Conservation (phyloP, 108 stramenopile genomes). For the Cylindrotheca closterium region DNA sequence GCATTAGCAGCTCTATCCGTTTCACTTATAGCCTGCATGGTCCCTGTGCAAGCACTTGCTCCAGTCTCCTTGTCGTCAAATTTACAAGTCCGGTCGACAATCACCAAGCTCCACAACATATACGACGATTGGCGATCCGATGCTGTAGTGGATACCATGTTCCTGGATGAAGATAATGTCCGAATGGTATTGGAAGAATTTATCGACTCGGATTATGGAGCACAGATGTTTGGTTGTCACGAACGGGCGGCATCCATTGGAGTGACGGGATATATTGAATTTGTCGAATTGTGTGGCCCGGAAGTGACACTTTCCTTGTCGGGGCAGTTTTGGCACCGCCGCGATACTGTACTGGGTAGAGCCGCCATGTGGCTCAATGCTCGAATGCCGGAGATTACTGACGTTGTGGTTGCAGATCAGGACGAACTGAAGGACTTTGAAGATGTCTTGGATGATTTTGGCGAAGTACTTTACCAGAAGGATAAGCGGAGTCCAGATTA, state of each 20-base stretch:
- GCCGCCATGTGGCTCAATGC: constrained; percentile 83
- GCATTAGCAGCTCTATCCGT: too few relatives aligned
- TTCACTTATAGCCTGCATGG: too few relatives aligned
- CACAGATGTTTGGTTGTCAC: constrained; percentile 78
- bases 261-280: constrained; percentile 67
- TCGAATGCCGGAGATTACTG: constrained; percentile 67
- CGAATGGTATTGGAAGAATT: constrained; percentile 60
- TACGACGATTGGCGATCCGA: constrained; percentile 78
- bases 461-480: constrained; percentile 53
- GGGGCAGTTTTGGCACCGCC: constrained; percentile 72
- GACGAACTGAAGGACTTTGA: constrained; percentile 71
- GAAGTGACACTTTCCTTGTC: constrained; percentile 47
- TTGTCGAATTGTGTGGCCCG: constrained; percentile 67
- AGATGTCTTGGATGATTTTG: constrained; percentile 65
- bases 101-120: constrained; percentile 37
- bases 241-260: constrained; percentile 43
- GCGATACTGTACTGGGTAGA: constrained; percentile 69
- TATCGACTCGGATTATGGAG: constrained; percentile 65
- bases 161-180: constrained; percentile 61
- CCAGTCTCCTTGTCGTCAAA: too few relatives aligned
- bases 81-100: too few relatives aligned
- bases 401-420: constrained; percentile 46
- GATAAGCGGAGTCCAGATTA: constrained; percentile 64
- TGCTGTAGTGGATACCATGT: constrained; percentile 39
- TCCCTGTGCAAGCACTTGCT: too few relatives aligned